Evolutionary conservation across 768 basidiomycete genomes (phyloP), one percentile per base, ranked within the genome.

Genomic region (Lentinula lateritia): DNA sequence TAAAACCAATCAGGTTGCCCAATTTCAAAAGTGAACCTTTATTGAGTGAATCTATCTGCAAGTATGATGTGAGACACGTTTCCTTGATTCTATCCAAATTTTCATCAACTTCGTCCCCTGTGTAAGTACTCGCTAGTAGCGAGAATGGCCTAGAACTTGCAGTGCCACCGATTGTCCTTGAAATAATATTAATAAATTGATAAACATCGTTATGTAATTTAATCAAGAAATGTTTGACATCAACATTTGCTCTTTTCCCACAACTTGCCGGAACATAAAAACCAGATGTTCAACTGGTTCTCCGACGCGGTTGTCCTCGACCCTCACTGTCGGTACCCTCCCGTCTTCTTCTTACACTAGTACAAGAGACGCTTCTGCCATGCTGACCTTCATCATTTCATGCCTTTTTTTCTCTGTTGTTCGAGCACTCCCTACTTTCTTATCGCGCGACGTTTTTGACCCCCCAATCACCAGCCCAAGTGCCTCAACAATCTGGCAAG

Each of bases 381-480:
- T 67, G 62, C 60, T 64, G 60, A 66, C 62, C 20, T 63, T 66
- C 48, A 62, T 18, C 36, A 62, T 61, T 53, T 56, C 9, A 62
- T 64, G 34, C 34, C 64, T 50, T 61, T 71, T 67, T 61, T 61
- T 71, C 58, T 61, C 67, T 53, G 20, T 66, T 54, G 67, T 67
- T 18, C 48, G 59, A 35, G 64, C 70, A 23, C 67, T 66, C 18
- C 72, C 71, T 5, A 56, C 55, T 4, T 64, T 67, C 35, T 34
- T 58, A 20, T 52, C 50, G 0, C 75, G 83, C 61, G 81, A 83
- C 61, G 82, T 83, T 39, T 80, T 76, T 28, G 72, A 68, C 42
- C 83, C 84, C 1, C 81, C 78, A 5, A 73, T 84, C 64, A 76
- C 75, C 45, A 77, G 71, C 62, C 83, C 83, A 15, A 71, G 68